phyloP scores from a whole-genome alignment of 1,284 basidiomycete genomes.

The Chalciporus sp. region DNA sequence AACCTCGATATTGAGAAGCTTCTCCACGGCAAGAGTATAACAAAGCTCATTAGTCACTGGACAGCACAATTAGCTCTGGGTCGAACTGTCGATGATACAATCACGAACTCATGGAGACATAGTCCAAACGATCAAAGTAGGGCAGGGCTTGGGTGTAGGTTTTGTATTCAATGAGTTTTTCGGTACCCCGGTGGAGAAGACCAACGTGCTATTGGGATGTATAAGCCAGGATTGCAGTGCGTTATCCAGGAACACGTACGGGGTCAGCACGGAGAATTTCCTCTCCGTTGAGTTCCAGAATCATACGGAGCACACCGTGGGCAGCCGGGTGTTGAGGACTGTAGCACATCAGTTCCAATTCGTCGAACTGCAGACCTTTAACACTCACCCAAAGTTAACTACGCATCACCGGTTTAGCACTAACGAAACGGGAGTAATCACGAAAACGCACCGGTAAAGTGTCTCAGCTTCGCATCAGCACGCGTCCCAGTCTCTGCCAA shows the following conservation, averaged over 20 bases:
- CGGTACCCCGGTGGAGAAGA: conserved; percentile 95
- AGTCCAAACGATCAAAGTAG: conserved; percentile 99
- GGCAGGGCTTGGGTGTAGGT: conserved; percentile 98
- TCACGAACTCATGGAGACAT: conserved; percentile 94
- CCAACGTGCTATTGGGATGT: conserved; percentile 78
- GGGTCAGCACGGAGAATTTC: conserved; percentile 90
- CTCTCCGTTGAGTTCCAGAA: conserved; percentile 97
- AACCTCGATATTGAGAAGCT: conserved; percentile 97
- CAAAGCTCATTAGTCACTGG: conserved; percentile 96
- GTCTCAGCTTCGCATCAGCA: conserved; percentile 83
- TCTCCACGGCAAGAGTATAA: conserved; percentile 97
- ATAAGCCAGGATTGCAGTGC: not conserved
- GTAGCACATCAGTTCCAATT: conserved; percentile 1
- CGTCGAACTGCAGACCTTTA: not conserved
- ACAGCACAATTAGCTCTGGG: not conserved
- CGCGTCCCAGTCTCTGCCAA: conserved; percentile 73
- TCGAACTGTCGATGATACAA: not conserved
- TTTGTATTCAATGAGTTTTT: conserved; percentile 99
- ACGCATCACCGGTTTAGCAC: conserved; percentile 7
- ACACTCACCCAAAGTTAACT: conserved; percentile 87
- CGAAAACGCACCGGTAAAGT: conserved; percentile 78
- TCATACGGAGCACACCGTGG: conserved; percentile 97
- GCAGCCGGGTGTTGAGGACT: conserved; percentile 98
- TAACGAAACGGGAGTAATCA: conserved; percentile 4
- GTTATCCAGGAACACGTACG: conserved; percentile 45